A percentile compares a stretch with the other conserved stretches of the same genome.
Conservation (phyloP, 495 filamentous ascomycete genomes). For the Ramalina intermedia region DNA sequence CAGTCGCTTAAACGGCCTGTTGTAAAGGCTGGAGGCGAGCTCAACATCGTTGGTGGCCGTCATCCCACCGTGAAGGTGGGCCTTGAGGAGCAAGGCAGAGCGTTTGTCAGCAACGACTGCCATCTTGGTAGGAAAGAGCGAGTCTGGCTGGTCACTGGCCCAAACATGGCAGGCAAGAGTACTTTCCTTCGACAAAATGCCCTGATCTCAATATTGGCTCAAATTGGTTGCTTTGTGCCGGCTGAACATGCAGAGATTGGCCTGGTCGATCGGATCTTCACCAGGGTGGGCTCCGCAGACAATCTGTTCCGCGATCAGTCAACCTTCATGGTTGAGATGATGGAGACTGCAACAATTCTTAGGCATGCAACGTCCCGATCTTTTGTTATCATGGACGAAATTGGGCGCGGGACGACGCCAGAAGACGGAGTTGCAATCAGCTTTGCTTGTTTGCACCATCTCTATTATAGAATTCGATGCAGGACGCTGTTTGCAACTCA, state of each 20-base stretch:
- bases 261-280: constrained; percentile 85
- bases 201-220: constrained; percentile 80
- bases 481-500: constrained; percentile 88
- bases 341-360: constrained; percentile 38
- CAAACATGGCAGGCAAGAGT: constrained; percentile 98
- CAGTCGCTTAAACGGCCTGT: constrained; percentile 58
- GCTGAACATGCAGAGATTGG: constrained; percentile 73
- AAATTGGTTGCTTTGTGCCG: constrained; percentile 83
- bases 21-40: constrained; percentile 40
- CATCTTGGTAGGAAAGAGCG: constrained; percentile 52
- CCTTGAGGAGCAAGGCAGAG: constrained; percentile 62
- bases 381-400: constrained; percentile 98
- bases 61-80: constrained; percentile 83
- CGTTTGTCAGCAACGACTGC: constrained; percentile 80
- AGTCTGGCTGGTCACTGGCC: constrained; percentile 84
- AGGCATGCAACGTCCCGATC: constrained; percentile 38
- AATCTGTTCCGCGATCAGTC: constrained; percentile 84
- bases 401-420: constrained; percentile 85
- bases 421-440: constrained; percentile 81
- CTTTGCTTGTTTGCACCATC: constrained; percentile 72
- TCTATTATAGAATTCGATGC: constrained; percentile 59
- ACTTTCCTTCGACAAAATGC: constrained; percentile 93
- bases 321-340: constrained; percentile 70
- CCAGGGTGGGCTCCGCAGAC: constrained; percentile 81
- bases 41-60: constrained; percentile 66